phyloP scores from a whole-genome alignment of 164 flowering plant species.

The Liquidambar formosana region DNA sequence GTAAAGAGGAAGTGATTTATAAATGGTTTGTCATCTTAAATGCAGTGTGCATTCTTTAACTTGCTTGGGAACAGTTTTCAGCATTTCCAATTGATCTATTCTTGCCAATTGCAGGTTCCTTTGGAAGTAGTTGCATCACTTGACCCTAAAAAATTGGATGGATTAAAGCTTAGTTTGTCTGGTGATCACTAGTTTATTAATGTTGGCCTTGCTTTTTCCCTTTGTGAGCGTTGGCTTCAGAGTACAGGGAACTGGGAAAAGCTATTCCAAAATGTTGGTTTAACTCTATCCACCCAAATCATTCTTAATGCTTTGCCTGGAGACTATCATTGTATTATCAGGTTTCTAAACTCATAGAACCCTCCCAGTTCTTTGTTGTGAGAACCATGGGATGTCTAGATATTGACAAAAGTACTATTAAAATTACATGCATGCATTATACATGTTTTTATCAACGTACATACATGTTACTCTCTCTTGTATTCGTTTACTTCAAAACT shows the following conservation, averaged over 20 bases:
- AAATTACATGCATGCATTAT: too few relatives aligned
- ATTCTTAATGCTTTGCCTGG: background rate
- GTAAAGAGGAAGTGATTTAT: too few relatives aligned
- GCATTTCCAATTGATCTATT: conserved; percentile 7
- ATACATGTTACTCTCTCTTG: too few relatives aligned
- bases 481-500: background rate
- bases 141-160: conserved; percentile 40
- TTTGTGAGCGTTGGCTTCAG: conserved; percentile 75
- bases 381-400: background rate
- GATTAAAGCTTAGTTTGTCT: conserved; percentile 59
- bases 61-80: background rate
- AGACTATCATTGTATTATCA: background rate
- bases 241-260: conserved; percentile 63
- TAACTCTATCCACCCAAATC: background rate
- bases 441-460: too few relatives aligned
- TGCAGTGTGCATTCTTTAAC: background rate
- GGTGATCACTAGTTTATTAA: conserved; percentile 85
- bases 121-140: conserved; percentile 61
- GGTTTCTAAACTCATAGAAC: background rate
- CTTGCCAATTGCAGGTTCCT: conserved; percentile 55
- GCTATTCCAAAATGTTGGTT: conserved; percentile 44
- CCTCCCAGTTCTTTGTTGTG: background rate
- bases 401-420: background rate
- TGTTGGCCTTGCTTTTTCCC: conserved; percentile 82
- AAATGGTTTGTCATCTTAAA: too few relatives aligned